Evolutionary conservation across 441 rosid species (phyloP).

Genomic region (Arabidopsis hybrid): DNA sequence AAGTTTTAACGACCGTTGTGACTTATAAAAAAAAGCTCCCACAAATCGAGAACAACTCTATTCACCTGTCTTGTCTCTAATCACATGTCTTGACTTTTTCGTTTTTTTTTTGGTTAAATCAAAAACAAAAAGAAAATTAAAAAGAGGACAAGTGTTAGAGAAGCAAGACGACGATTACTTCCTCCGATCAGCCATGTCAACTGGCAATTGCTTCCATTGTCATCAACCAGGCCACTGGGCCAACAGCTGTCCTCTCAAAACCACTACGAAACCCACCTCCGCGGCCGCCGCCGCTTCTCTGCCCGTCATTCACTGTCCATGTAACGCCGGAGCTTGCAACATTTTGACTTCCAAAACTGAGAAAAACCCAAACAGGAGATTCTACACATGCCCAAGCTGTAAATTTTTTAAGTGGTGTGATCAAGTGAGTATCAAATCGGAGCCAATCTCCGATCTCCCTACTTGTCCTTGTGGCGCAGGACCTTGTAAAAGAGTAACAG

Average conservation of each 20-base stretch:
- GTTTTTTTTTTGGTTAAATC: too few relatives aligned
- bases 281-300: not conserved
- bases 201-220: conserved; percentile 31
- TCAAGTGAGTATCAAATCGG: conserved; percentile 14
- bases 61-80: too few relatives aligned
- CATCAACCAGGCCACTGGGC: conserved; percentile 53
- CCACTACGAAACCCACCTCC: not conserved
- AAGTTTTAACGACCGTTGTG: too few relatives aligned
- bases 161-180: not conserved
- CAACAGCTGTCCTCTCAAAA: conserved; percentile 44
- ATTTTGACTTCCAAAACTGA: conserved; percentile 29
- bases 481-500: conserved; percentile 25
- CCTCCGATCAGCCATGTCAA: conserved; percentile 19
- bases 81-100: too few relatives aligned
- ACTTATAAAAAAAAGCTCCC: too few relatives aligned
- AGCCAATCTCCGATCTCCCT: not conserved
- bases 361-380: conserved; percentile 48
- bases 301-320: conserved; percentile 48
- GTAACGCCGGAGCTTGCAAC: conserved; percentile 45
- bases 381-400: conserved; percentile 48
- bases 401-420: conserved; percentile 52
- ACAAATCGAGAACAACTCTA: too few relatives aligned
- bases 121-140: too few relatives aligned
- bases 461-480: conserved; percentile 58
- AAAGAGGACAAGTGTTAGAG: not conserved